Percentiles rank a stretch among this genome's conserved stretches.
These are phyloP conservation scores for Ustilago sp. DNA, from an alignment of 1,284 basidiomycete species.

Conservation along the genomic window DNA sequence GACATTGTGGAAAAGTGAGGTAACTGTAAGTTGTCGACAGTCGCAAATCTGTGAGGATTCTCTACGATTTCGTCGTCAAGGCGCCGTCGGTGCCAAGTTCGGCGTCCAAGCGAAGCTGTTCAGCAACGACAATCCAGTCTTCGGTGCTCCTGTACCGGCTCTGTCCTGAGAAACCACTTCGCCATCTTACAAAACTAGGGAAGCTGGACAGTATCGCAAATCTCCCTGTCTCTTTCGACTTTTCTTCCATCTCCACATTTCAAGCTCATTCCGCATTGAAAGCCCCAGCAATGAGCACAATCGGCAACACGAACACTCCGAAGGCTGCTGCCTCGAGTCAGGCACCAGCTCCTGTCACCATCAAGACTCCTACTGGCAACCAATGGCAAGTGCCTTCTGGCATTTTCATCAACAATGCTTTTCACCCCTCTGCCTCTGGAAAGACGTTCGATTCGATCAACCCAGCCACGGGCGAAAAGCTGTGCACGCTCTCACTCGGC, in stretches of 20 bases:
- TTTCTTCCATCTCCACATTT: neutral
- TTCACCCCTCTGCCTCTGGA: conserved; percentile 47
- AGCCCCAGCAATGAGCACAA: conserved; percentile 1
- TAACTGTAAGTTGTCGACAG: neutral
- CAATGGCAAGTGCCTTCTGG: conserved; percentile 49
- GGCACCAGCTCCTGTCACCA: conserved; percentile 41
- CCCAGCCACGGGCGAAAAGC: conserved; percentile 55
- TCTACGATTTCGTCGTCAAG: conserved; percentile 3
- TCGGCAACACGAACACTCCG: conserved; percentile 13
- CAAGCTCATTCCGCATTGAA: neutral
- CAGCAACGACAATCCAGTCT: neutral
- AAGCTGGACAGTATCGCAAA: neutral
- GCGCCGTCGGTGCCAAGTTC: neutral
- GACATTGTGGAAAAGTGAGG: neutral
- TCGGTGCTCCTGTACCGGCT: neutral
- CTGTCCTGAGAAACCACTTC: neutral
- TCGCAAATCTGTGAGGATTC: neutral
- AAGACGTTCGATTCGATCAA: conserved; percentile 59
- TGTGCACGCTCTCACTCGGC: conserved; percentile 49
- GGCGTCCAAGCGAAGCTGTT: neutral
- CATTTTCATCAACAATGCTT: conserved; percentile 61
- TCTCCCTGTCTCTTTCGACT: neutral
- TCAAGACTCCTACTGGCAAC: conserved; percentile 63
- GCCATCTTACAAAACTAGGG: conserved; percentile 7
- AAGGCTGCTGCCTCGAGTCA: conserved; percentile 18